Evolutionary conservation across 805 yeast genomes (phyloP), one percentile per base, ranked within the genome.

Genomic region (Candida hispaniensis): DNA sequence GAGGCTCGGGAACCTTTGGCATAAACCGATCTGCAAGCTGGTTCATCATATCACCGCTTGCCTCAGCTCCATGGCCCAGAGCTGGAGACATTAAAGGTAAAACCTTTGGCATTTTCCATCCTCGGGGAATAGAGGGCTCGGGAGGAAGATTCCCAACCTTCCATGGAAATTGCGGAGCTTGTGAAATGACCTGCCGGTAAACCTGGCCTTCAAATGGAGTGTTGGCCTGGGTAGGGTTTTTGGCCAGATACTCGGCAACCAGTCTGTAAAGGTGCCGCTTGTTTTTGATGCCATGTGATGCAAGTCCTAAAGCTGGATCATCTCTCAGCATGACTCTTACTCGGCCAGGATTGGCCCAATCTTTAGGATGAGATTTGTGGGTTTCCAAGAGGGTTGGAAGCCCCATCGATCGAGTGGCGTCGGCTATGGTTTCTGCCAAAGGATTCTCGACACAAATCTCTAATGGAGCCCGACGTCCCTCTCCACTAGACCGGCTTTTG

Each of bases 331-430:
- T 61, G 14, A 85, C 78, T 46, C 94, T 71, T 20, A 91, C 86
- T 49, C 97, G 69, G n/a, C 98, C 98, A 4, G 96, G 93, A 52
- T 88, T 88, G 45, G 97, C 93, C 69, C 78, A 91, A 58, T 88
- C 97, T 56, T 86, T 94, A 8, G 97, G 97, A 58, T 88, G 98
- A 1, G 79, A 58, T 60, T 85, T 91, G 41, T 79, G 82, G 42
- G 88, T 69, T 66, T 34, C 67, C 25, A 55, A 46, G 14, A 58
- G 56, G 4, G 51, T 42, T 20, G 51, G 52, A 28, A 50, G 34
- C 18, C 64, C 60, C 15, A 59, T 38, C 10, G 48, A 26, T 66
- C 67, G 12, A 33, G 56, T 50, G 6, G 94, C 96, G 47, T 83
- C 93, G 7, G 77, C 68, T 13, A 88, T 66, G 4, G 79, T 73